Evolutionary conservation across 441 rosid species (phyloP).

Genomic region (Adansonia madagascariensis): DNA sequence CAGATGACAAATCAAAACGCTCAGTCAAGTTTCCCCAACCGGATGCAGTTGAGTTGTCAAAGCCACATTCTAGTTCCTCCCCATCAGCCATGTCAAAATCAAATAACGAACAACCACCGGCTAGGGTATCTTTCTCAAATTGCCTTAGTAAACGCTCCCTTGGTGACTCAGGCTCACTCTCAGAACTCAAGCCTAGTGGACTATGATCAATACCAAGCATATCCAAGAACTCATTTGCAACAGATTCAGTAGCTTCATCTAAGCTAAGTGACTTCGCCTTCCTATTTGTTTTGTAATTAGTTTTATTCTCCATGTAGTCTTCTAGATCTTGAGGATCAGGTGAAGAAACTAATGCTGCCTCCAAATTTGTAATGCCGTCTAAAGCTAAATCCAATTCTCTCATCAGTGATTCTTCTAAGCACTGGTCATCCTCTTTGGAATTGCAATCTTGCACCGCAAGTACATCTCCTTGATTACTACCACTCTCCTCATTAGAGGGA

Average conservation of each 20-base stretch:
- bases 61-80: conserved; percentile 47
- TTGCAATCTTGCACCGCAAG: conserved; percentile 34
- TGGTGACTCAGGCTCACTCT: conserved; percentile 94
- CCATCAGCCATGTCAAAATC: conserved; percentile 51
- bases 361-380: conserved; percentile 55
- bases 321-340: conserved; percentile 60
- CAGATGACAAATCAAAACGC: conserved; percentile 45
- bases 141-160: conserved; percentile 85
- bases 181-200: conserved; percentile 68
- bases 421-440: conserved; percentile 39
- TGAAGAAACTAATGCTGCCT: conserved; percentile 50
- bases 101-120: conserved; percentile 63
- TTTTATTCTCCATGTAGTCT: conserved; percentile 38
- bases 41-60: conserved; percentile 36
- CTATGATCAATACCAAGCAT: conserved; percentile 82
- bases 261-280: conserved; percentile 47
- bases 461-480: conserved; percentile 28
- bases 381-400: conserved; percentile 78
- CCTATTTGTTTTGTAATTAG: conserved; percentile 35
- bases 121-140: conserved; percentile 80
- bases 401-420: conserved; percentile 63
- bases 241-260: conserved; percentile 62
- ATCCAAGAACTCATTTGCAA: conserved; percentile 76
- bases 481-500: conserved; percentile 30
- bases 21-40: conserved; percentile 46